Evolutionary conservation across 169 alveolate genomes (phyloP).

Genomic region (Plasmodium berghei): DNA sequence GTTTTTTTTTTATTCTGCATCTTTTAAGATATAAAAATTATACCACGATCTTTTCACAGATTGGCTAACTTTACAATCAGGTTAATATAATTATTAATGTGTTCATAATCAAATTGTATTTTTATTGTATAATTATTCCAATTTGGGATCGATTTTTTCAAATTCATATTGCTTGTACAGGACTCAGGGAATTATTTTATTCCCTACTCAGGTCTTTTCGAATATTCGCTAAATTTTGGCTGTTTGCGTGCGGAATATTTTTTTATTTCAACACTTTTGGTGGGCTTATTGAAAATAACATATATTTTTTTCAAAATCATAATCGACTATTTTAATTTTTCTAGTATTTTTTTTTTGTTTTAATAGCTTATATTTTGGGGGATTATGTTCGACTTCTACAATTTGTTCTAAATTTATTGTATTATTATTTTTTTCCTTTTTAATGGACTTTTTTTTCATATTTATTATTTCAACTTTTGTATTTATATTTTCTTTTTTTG

Average conservation of each 20-base stretch:
- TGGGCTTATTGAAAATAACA: slow-evolving; percentile 8
- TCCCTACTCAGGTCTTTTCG: no score
- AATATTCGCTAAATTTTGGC: no score
- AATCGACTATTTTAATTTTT: slow-evolving; percentile 27
- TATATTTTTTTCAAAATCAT: slow-evolving; percentile 38
- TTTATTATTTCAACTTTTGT: neutral
- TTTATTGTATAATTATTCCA: no score
- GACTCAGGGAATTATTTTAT: no score
- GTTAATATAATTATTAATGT: no score
- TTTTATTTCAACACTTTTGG: neutral
- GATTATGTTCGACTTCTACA: neutral
- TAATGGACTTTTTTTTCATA: no score
- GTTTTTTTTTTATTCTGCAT: slow-evolving; percentile 6
- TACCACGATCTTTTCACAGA: neutral
- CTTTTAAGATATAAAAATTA: neutral
- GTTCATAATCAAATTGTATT: no score
- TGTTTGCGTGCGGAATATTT: neutral
- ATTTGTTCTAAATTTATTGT: neutral
- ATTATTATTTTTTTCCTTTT: slow-evolving; percentile 17
- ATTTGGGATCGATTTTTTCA: no score
- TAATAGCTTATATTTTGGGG: slow-evolving; percentile 14
- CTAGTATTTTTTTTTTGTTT: slow-evolving; percentile 1
- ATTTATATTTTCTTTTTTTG: slow-evolving; percentile 12
- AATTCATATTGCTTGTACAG: no score
- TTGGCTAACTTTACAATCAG: no score